Evolutionary conservation across 768 basidiomycete genomes (phyloP).

Genomic region (Tulasnella sp.): DNA sequence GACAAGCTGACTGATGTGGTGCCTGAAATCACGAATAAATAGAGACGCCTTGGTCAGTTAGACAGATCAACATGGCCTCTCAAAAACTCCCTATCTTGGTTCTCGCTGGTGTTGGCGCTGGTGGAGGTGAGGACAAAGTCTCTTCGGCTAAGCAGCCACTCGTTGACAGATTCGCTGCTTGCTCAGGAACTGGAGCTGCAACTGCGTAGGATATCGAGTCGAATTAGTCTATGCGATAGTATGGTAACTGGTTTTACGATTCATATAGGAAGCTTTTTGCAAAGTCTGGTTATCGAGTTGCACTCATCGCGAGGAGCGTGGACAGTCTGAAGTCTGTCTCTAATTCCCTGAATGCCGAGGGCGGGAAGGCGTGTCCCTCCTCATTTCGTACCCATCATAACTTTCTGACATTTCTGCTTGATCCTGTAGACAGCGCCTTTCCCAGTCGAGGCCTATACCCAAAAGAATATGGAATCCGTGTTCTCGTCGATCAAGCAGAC

Average conservation of each 20-base stretch:
- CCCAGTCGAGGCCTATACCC: slow-evolving; percentile 36
- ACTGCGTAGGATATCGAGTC: slow-evolving; percentile 29
- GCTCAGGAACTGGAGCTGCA: slow-evolving; percentile 32
- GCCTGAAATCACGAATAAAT: too few species aligned
- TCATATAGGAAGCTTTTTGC: slow-evolving; percentile 29
- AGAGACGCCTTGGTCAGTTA: too few species aligned
- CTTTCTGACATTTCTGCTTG: not conserved
- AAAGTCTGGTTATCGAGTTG: slow-evolving; percentile 48
- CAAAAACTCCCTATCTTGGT: slow-evolving; percentile 40
- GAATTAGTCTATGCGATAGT: not conserved
- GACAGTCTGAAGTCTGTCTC: slow-evolving; percentile 44
- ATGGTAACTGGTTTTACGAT: too few species aligned
- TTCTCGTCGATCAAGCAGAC: slow-evolving; percentile 42
- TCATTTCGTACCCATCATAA: not conserved
- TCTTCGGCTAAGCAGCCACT: too few species aligned
- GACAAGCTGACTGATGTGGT: too few species aligned
- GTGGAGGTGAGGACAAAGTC: slow-evolving; percentile 23
- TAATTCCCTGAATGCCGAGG: slow-evolving; percentile 41
- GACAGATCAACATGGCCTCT: slow-evolving; percentile 2
- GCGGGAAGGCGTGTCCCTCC: slow-evolving; percentile 42
- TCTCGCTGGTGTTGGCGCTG: slow-evolving; percentile 43
- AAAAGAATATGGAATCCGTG: slow-evolving; percentile 34
- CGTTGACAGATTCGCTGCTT: slow-evolving; percentile 33
- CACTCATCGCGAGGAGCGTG: slow-evolving; percentile 49
- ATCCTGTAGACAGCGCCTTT: slow-evolving; percentile 43